phyloP scores from a whole-genome alignment of 176 grass and related monocot species.

The Raddia distichophylla region DNA sequence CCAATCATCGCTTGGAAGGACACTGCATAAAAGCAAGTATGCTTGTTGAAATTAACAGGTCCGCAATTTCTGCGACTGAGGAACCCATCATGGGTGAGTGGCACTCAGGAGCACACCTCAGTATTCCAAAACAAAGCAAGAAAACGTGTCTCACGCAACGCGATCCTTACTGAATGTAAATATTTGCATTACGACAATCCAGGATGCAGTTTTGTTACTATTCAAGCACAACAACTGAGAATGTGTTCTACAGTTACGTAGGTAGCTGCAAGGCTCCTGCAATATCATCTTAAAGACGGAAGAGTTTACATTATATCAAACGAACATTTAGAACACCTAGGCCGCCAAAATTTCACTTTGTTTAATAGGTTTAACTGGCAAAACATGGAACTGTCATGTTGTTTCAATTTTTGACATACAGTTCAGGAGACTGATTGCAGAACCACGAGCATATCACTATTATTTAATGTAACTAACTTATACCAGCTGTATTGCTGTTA shows the following conservation, averaged over 20 bases:
- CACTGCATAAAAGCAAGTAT: constrained; percentile 53
- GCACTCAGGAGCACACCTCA: background rate
- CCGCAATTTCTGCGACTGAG: background rate
- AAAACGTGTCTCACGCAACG: background rate
- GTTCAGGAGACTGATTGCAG: background rate
- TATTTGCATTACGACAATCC: background rate
- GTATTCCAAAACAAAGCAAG: constrained; percentile 13
- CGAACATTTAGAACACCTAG: background rate
- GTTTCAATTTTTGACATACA: constrained; percentile 5
- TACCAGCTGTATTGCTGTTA: background rate
- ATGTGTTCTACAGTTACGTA: background rate
- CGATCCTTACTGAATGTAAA: background rate
- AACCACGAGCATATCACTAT: background rate
- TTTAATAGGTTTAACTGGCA: background rate
- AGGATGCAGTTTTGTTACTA: constrained; percentile 9
- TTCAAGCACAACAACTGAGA: background rate
- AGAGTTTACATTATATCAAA: background rate
- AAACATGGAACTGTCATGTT: constrained; percentile 17
- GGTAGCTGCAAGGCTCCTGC: background rate
- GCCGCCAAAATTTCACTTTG: background rate
- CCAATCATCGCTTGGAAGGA: constrained; percentile 79
- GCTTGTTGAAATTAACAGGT: background rate
- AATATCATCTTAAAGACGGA: background rate
- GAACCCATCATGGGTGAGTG: background rate
- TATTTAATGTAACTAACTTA: constrained; percentile 2